Conservation (phyloP, 192 early-diverging fungal species). For the Physocladia obscura region DNA sequence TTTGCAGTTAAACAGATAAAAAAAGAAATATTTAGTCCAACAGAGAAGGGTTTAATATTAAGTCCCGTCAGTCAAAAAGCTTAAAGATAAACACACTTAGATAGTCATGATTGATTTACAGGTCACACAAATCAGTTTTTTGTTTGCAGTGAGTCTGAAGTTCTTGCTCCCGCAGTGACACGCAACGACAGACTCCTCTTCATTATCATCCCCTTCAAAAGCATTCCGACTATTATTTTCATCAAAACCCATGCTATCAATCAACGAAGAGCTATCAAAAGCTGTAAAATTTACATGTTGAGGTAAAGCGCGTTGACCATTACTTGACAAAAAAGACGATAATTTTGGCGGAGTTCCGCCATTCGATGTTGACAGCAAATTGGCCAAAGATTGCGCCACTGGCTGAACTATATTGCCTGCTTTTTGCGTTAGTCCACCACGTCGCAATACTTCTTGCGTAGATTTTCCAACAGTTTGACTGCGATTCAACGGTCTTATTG, state of each 20-base stretch:
- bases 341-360: neutral
- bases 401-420: no score
- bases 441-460: no score
- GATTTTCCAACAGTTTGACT: neutral
- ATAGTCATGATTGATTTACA: neutral
- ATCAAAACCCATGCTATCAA: neutral
- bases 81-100: neutral
- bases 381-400: no score
- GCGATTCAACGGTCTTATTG: neutral
- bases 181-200: neutral
- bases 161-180: neutral
- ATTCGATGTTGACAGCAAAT: neutral
- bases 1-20: no score
- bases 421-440: no score
- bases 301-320: no score
- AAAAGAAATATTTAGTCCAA: no score
- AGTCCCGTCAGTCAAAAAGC: no score
- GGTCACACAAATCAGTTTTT: slow-evolving; percentile 8
- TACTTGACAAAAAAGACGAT: neutral
- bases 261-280: neutral
- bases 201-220: neutral
- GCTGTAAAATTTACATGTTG: neutral
- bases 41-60: no score
- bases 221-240: neutral
- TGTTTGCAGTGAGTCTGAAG: neutral